phyloP scores from a whole-genome alignment of 78 protist species.

The Paulinella micropora region DNA sequence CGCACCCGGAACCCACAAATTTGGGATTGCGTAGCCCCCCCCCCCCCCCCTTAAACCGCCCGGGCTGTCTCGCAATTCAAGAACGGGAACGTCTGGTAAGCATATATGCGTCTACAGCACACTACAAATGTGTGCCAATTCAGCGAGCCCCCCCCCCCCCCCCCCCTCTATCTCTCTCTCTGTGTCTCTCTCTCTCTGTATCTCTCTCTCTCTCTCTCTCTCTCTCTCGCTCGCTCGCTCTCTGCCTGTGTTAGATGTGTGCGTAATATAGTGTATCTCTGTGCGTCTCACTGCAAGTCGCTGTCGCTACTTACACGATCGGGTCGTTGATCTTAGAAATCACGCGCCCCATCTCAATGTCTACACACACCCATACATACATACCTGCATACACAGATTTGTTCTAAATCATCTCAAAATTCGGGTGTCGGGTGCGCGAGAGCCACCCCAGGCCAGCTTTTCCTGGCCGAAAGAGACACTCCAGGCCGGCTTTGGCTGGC shows the following conservation, averaged over 20 bases:
- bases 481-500: no score
- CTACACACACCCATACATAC: no score
- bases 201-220: not conserved
- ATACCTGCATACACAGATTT: no score
- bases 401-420: no score
- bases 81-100: not conserved
- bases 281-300: not conserved
- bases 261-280: not conserved
- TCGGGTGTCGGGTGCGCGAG: no score
- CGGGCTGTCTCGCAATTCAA: no score
- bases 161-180: not conserved
- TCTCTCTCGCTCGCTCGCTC: not conserved
- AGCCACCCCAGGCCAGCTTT: no score
- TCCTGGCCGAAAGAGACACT: no score
- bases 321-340: conserved; percentile 81
- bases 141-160: not conserved
- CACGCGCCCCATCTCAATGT: conserved; percentile 97
- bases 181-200: not conserved
- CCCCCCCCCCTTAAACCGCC: no score
- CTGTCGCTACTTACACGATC: conserved; percentile 45
- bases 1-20: no score
- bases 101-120: not conserved
- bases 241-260: not conserved
- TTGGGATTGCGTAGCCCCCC: no score
- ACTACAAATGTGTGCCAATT: not conserved